phyloP scores from a whole-genome alignment of 768 basidiomycete species.

The Tricholomella constricta region DNA sequence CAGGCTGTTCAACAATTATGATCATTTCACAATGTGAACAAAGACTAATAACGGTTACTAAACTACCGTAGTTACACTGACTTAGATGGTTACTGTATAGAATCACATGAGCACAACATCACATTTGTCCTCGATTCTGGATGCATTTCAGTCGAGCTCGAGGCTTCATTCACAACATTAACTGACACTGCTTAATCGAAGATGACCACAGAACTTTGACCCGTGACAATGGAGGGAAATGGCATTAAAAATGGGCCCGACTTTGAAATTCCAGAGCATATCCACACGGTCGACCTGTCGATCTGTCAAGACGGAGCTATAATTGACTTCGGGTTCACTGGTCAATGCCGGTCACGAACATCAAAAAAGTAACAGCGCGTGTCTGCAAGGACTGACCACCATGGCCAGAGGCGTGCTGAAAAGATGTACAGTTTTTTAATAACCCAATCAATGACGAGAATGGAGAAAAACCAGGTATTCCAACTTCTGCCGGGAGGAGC shows the following conservation, averaged over 20 bases:
- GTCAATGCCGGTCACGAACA: not conserved
- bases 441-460: too few species aligned
- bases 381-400: not conserved
- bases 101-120: not conserved
- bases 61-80: slow-evolving; percentile 1
- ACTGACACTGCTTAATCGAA: not conserved
- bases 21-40: too few species aligned
- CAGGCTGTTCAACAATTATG: slow-evolving; percentile 7
- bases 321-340: not conserved
- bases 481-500: not conserved
- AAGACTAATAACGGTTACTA: slow-evolving; percentile 10
- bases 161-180: not conserved
- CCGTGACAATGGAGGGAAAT: not conserved
- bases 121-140: too few species aligned
- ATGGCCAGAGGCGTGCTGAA: not conserved
- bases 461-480: not conserved
- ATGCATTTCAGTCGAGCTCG: not conserved
- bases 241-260: not conserved
- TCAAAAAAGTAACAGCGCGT: not conserved
- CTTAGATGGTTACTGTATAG: not conserved
- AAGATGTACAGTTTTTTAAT: too few species aligned
- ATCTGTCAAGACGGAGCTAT: slow-evolving; percentile 12
- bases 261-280: not conserved
- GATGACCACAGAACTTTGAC: not conserved
- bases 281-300: slow-evolving; percentile 7